phyloP scores from a whole-genome alignment of 495 filamentous ascomycete species.

The Podospora didyma region DNA sequence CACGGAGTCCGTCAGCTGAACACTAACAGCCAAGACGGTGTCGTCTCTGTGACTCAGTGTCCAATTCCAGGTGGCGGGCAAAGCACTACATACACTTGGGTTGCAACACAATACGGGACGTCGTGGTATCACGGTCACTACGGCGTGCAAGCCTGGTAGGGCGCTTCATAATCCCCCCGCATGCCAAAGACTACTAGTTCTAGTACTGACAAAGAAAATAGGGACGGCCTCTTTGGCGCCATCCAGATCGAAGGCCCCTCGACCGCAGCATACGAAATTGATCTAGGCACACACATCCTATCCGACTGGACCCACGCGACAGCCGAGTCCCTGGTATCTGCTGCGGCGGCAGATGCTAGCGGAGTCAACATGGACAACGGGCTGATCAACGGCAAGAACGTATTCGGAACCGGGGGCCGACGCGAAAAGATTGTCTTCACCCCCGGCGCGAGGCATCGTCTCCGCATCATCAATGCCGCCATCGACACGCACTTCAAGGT shows the following conservation, averaged over 20 bases:
- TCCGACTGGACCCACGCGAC: conserved; percentile 9
- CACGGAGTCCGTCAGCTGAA: conserved; percentile 46
- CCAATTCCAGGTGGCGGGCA: conserved; percentile 40
- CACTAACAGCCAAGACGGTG: conserved; percentile 36
- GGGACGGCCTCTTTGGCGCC: neutral
- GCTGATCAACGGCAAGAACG: conserved; percentile 29
- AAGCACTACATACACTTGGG: conserved; percentile 43
- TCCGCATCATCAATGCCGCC: conserved; percentile 48
- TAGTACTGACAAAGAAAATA: conserved; percentile 43
- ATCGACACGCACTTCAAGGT: conserved; percentile 12
- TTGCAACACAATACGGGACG: conserved; percentile 46
- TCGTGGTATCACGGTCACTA: conserved; percentile 52
- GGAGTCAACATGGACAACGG: conserved; percentile 21
- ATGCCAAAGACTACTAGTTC: too few relatives aligned
- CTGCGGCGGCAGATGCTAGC: neutral
- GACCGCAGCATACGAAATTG: conserved; percentile 12
- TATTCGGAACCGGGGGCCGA: conserved; percentile 5
- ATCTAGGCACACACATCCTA: conserved; percentile 7
- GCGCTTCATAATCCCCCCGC: too few relatives aligned
- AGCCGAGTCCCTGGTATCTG: conserved; percentile 5
- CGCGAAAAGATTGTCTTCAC: conserved; percentile 6
- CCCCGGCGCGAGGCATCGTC: conserved; percentile 26
- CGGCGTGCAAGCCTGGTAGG: conserved; percentile 2
- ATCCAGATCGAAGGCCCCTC: conserved; percentile 29
- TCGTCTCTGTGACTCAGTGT: conserved; percentile 46